phyloP scores from a whole-genome alignment of 2,329 filamentous ascomycete genomes.

The Fusarium xyrophilum region DNA sequence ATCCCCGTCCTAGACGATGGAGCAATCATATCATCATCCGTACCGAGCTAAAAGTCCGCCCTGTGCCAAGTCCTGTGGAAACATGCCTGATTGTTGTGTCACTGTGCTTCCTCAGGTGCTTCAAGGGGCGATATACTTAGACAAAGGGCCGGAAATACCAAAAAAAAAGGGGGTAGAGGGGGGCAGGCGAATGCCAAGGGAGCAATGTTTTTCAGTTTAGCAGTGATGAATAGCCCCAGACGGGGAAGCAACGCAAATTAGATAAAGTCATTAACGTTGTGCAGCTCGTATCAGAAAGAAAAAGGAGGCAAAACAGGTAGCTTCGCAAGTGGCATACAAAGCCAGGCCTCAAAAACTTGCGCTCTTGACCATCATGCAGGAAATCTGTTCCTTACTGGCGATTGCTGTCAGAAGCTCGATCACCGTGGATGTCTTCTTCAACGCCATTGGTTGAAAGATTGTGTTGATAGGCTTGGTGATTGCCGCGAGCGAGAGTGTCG shows the following conservation, averaged over 20 bases:
- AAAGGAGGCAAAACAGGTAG: neutral
- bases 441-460: neutral
- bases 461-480: slow-evolving; percentile 1
- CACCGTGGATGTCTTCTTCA: neutral
- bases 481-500: neutral
- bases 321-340: neutral
- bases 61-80: neutral
- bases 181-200: neutral
- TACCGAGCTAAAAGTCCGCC: slow-evolving; percentile 8
- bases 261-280: neutral
- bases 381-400: neutral
- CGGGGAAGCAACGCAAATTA: neutral
- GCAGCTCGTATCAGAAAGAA: neutral
- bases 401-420: neutral
- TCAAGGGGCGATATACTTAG: neutral
- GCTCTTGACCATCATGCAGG: neutral
- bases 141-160: slow-evolving; percentile 2
- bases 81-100: neutral
- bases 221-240: neutral
- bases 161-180: neutral
- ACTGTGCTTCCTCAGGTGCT: slow-evolving; percentile 6
- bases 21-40: slow-evolving; percentile 4
- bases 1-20: neutral
- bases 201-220: neutral
- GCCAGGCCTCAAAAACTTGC: neutral